Percentiles rank a stretch among this genome's conserved stretches.
These are phyloP conservation scores for Ajuga chamaepitys DNA, from an alignment of 257 asterid genomes.

Conservation along the genomic window DNA sequence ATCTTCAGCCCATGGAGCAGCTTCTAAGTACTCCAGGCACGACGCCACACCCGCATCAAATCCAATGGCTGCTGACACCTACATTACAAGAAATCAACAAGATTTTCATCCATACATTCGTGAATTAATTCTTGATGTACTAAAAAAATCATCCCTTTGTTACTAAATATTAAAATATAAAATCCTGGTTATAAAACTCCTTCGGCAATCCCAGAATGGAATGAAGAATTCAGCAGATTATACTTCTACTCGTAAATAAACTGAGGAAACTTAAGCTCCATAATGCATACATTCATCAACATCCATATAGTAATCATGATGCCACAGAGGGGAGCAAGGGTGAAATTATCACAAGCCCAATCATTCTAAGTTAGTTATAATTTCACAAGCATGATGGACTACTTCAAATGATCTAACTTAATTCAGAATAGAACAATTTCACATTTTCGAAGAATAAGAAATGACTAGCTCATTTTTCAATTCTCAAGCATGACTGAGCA, in stretches of 20 bases:
- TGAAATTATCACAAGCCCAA: not conserved
- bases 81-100: constrained; percentile 1
- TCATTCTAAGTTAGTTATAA: not conserved
- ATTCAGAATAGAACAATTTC: not conserved
- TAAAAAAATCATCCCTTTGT: not conserved
- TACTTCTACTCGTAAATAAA: not conserved
- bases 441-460: not conserved
- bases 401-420: not conserved
- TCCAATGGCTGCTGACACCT: constrained; percentile 96
- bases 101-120: not conserved
- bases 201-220: not conserved
- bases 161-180: not conserved
- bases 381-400: not conserved
- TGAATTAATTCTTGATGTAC: not conserved
- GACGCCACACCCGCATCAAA: constrained; percentile 87
- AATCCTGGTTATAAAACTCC: not conserved
- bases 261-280: not conserved
- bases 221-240: not conserved
- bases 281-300: not conserved
- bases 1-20: constrained; percentile 98
- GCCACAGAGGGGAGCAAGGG: not conserved
- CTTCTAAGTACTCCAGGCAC: constrained; percentile 92
- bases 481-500: not conserved
- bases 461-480: not conserved
- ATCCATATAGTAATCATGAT: not conserved